These are phyloP conservation scores for Micractinium sp. DNA, from an alignment of 139 green algal genomes.

Conservation along the genomic window DNA sequence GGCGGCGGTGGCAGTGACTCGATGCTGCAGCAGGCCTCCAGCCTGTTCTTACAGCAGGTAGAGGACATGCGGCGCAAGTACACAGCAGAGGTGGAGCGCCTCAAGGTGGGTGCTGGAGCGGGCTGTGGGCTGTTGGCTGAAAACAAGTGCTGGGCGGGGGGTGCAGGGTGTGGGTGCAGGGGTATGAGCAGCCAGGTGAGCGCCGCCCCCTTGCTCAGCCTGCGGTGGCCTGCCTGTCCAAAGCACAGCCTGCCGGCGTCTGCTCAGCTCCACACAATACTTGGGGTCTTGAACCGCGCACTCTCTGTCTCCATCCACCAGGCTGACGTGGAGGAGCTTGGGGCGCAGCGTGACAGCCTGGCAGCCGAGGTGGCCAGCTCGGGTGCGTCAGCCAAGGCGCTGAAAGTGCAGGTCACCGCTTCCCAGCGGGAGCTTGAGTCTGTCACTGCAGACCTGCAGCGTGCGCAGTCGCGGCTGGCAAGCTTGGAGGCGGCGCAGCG, in stretches of 20 bases:
- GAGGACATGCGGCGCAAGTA: slow-evolving; percentile 51
- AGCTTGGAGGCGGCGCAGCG: slow-evolving; percentile 30
- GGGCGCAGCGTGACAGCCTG: slow-evolving; percentile 35
- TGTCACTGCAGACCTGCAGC: slow-evolving; percentile 30
- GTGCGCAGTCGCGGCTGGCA: slow-evolving; percentile 34
- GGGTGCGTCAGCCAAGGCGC: not conserved
- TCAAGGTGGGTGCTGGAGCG: slow-evolving; percentile 5
- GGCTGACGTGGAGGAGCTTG: slow-evolving; percentile 31
- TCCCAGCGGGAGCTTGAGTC: slow-evolving; percentile 31
- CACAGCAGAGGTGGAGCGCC: slow-evolving; percentile 46
- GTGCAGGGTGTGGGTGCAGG: not conserved
- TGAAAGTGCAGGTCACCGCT: not conserved
- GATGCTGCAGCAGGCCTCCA: slow-evolving; percentile 50
- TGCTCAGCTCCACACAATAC: too few species aligned
- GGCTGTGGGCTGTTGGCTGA: not conserved
- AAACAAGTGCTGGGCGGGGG: not conserved
- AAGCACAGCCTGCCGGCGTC: not conserved
- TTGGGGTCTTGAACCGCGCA: not conserved
- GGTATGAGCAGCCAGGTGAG: not conserved
- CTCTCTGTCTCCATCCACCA: not conserved
- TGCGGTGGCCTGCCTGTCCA: not conserved
- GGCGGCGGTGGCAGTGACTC: slow-evolving; percentile 25
- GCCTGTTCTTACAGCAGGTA: slow-evolving; percentile 49
- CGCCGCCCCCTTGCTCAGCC: too few species aligned
- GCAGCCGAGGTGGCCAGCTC: slow-evolving; percentile 23